Base-by-base conservation (phyloP, 2,329 filamentous ascomycete species). In the Boeremia lycopersici region DNA sequence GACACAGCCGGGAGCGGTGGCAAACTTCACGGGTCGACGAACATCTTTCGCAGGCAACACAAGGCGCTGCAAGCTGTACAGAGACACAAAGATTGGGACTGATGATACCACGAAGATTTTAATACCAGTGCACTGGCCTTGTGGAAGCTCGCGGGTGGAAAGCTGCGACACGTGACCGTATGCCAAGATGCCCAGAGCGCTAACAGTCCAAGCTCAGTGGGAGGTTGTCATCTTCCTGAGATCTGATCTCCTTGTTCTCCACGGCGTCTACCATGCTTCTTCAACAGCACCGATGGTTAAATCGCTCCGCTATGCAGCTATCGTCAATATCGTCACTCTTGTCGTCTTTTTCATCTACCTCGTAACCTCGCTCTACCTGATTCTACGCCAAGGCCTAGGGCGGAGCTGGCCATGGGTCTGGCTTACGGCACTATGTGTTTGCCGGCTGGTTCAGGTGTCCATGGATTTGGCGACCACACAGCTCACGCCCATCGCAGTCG, bases 321-420 rank as follows among this genome's bases (percentile, higher is more conserved):
- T 68, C 45, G 68, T 74, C 60, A 73, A 73, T 59, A 65, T 72
- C 35, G 60, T 70, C 52, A 73, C 70, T 30, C 68, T 74, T 41
- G 47, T 70, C 53, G 44, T 73, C 43, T 72, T 69, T 63, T 69
- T 68, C 57, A 42, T 69, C 57, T 73, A 71, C 48, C 57, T 71
- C 30, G 53, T 57, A 54, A 43, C 70, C 39, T 67, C 70, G 28
- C 51, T 70, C 34, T 72, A 59, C 51, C 65, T 73, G 17, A 61
- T 67, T 38, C 28, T 61, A 23, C 69, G 70, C 40, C 69, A 72
- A 46, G 71, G 71, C 13, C 60, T 74, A 8, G 70, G 70, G 34
- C 69, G 68, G 50, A 72, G 66, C 42, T 65, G 62, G 45, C 69
- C 71, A 53, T 74, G 71, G 71, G 63, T 73, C 31, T 74, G 70